These are phyloP conservation scores for Lichtheimia hyalospora DNA, from an alignment of 371 early-diverging fungal species.

Conservation along the genomic window DNA sequence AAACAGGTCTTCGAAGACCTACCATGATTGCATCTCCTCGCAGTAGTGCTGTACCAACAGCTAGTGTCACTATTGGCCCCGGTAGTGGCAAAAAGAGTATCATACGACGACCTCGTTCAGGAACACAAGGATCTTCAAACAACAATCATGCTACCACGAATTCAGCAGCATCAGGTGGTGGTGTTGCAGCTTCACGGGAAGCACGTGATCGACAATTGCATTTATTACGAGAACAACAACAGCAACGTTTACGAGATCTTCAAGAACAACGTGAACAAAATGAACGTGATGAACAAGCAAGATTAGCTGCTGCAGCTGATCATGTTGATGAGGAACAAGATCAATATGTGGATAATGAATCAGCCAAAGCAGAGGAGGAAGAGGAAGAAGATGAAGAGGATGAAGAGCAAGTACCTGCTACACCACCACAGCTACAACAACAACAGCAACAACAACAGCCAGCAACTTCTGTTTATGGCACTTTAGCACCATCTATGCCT, in stretches of 20 bases:
- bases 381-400: conserved; percentile 18
- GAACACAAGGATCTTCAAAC: conserved; percentile 19
- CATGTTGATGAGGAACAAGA: conserved; percentile 5
- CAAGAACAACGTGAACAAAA: conserved; percentile 20
- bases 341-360: conserved; percentile 1
- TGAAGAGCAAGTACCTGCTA: conserved; percentile 5
- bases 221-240: conserved; percentile 23
- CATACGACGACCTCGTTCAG: conserved; percentile 18
- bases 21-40: conserved; percentile 16
- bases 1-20: conserved; percentile 18
- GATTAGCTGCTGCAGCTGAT: too few relatives aligned
- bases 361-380: conserved; percentile 9
- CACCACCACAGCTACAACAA: conserved; percentile 6
- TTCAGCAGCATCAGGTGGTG: conserved; percentile 4
- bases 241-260: conserved; percentile 20
- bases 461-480: conserved; percentile 31
- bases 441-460: conserved; percentile 10
- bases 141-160: too few relatives aligned
- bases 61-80: conserved; percentile 13
- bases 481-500: conserved; percentile 29
- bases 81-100: conserved; percentile 8
- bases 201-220: conserved; percentile 20
- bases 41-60: conserved; percentile 13
- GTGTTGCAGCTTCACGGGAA: conserved; percentile 9
- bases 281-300: conserved; percentile 3